phyloP scores from a whole-genome alignment of 2,329 filamentous ascomycete species.

The Penicillium crustosum region DNA sequence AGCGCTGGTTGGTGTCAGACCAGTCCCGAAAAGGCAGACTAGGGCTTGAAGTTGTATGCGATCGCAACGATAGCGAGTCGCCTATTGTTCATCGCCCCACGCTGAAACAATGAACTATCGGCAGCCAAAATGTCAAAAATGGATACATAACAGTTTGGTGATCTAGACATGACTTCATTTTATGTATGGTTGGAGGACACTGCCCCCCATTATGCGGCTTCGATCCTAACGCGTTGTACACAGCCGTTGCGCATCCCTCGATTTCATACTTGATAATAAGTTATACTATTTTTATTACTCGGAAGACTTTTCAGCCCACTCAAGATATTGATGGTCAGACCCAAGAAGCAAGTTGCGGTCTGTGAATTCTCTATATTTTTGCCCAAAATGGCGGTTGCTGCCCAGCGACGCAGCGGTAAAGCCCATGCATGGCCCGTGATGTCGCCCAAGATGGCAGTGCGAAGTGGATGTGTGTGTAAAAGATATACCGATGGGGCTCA shows the following conservation, averaged over 20 bases:
- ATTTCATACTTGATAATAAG: not conserved
- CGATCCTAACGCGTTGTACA: slow-evolving; percentile 5
- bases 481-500: slow-evolving; percentile 10
- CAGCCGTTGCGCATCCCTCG: not conserved
- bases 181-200: slow-evolving; percentile 1
- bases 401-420: slow-evolving; percentile 38
- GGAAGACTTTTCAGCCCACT: not conserved
- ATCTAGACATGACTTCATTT: not conserved
- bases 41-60: slow-evolving; percentile 18
- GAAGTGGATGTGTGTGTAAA: slow-evolving; percentile 19
- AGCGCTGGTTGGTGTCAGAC: slow-evolving; percentile 1
- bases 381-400: slow-evolving; percentile 32
- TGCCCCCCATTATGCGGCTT: slow-evolving; percentile 6
- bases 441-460: slow-evolving; percentile 28
- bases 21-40: slow-evolving; percentile 17
- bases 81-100: slow-evolving; percentile 9
- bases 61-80: slow-evolving; percentile 14
- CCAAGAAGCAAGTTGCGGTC: slow-evolving; percentile 28
- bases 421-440: slow-evolving; percentile 28
- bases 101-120: slow-evolving; percentile 2
- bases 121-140: slow-evolving; percentile 4
- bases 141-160: not conserved
- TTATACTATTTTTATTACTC: slow-evolving; percentile 11
- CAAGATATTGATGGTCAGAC: not conserved
- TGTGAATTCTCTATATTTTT: slow-evolving; percentile 22